Conservation (phyloP, 441 rosid genomes). For the Gossypium aridum region DNA sequence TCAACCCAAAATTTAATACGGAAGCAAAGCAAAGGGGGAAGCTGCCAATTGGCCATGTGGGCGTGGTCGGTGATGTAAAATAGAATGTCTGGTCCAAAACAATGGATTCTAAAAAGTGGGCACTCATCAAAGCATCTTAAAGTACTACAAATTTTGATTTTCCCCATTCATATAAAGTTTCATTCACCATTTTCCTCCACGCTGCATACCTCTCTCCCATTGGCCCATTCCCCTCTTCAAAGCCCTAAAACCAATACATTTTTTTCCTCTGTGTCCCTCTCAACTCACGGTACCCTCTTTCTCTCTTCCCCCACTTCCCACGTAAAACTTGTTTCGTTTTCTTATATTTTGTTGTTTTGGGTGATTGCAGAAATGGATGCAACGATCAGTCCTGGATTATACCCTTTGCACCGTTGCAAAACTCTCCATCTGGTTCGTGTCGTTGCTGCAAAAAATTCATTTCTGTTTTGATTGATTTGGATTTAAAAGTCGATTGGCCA, state of each 20-base stretch:
- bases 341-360: neutral
- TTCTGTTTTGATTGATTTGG: neutral
- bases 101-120: neutral
- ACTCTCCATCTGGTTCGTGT: constrained; percentile 51
- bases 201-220: too few species aligned
- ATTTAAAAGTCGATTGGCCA: neutral
- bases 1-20: too few species aligned
- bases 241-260: neutral
- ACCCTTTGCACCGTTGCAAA: constrained; percentile 50
- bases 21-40: neutral
- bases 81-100: neutral
- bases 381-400: constrained; percentile 21
- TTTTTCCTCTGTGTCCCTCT: neutral
- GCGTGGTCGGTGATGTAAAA: neutral
- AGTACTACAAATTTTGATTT: too few species aligned
- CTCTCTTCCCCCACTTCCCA: too few species aligned
- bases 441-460: neutral
- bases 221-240: too few species aligned
- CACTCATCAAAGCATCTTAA: neutral
- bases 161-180: too few species aligned
- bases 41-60: neutral
- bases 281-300: constrained; percentile 1
- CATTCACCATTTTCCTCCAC: too few species aligned
- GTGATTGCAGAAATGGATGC: constrained; percentile 29
- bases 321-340: neutral